Evolutionary conservation across 2,329 filamentous ascomycete species (phyloP).

Genomic region (Botrytis fragariae): DNA sequence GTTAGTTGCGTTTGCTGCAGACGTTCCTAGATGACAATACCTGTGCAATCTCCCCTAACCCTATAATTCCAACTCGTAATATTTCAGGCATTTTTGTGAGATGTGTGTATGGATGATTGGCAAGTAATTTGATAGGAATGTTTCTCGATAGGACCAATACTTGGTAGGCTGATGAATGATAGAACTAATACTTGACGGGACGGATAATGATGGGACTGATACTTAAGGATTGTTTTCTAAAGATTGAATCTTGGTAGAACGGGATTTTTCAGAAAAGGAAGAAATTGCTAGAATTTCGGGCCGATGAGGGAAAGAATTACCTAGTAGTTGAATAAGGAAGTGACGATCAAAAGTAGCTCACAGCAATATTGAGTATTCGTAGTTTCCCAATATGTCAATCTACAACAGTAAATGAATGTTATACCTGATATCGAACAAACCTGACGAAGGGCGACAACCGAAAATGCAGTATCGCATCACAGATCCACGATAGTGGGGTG

Average conservation of each 20-base stretch:
- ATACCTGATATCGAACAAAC: not conserved
- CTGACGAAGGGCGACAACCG: not conserved
- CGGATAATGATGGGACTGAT: not conserved
- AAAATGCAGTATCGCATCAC: conserved; percentile 8
- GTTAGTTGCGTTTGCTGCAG: not conserved
- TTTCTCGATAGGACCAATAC: not conserved
- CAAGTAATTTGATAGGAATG: not conserved
- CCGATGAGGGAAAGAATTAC: not conserved
- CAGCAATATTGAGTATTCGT: not conserved
- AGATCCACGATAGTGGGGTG: not conserved
- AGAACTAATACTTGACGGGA: not conserved
- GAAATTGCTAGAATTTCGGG: not conserved
- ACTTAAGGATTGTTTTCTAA: not conserved
- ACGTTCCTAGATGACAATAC: not conserved
- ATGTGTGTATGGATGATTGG: not conserved
- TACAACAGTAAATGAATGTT: not conserved
- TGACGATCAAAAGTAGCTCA: not conserved
- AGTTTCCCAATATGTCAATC: not conserved
- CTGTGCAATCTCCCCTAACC: conserved; percentile 50
- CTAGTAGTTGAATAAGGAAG: not conserved
- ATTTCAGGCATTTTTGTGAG: conserved; percentile 8
- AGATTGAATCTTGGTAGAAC: not conserved
- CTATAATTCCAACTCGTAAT: conserved; percentile 33
- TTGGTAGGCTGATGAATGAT: not conserved
- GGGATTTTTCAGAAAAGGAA: not conserved